Evolutionary conservation across 108 stramenopile species (phyloP), one percentile per base, ranked within the genome.

Genomic region (Cyclotella atomus): DNA sequence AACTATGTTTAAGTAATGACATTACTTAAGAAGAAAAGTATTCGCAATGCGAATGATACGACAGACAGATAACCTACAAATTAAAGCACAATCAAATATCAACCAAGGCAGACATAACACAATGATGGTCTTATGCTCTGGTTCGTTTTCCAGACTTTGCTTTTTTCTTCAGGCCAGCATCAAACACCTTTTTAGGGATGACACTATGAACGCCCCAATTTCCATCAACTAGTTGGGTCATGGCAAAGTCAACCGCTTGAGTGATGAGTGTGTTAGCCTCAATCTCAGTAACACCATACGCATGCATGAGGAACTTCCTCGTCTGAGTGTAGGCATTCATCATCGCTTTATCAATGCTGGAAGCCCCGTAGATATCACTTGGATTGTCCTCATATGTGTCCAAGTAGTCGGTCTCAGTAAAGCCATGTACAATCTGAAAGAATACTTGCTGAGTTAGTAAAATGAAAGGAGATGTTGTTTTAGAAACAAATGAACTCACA

Each of bases 351-450:
- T 83, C 82, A 68, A 83, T 67, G n/a, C 56, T 59, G 20, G 76
- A 77, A 23, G 69, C 70, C 2, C 71, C 62, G 35, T 77, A 83
- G 24, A 83, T 73, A 15, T 75, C 81, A 12, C 49, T 47, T 2
- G 81, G 81, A 21, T 72, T 75, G 6, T 73, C 75, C 0, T 64
- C 64, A 43, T 49, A 83, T 15, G 76, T 77, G 24, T 56, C 76
- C 24, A 83, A 50, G 33, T 83, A 83, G 49, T 83, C 75, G 24
- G 76, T 83, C 38, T 77, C 71, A 0, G 82, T 83, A 27, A 83
- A 83, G 25, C 81, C 81, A 61, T 83, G 82, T 27, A 83, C 71
- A 41, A 83, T 83, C n/a, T n/a, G n/a, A n/a, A n/a, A n/a, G n/a
- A n/a, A n/a, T n/a, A n/a, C n/a, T n/a, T n/a, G n/a, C n/a, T n/a